Evolutionary conservation across 495 filamentous ascomycete genomes (phyloP).

Genomic region (Hyaloscypha variabilis): DNA sequence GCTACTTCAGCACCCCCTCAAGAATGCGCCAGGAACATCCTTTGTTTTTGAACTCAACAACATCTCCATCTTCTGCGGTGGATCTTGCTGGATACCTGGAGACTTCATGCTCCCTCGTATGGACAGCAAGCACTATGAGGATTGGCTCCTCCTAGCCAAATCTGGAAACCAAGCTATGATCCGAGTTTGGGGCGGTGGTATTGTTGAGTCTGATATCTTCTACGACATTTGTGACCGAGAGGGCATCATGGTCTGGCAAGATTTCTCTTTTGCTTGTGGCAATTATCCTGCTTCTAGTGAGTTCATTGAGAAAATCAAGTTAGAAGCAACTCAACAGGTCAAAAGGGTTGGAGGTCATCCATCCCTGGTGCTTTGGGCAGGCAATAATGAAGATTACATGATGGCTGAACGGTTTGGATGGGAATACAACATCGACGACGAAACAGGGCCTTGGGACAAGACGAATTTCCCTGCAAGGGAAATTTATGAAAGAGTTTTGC

Average conservation of each 20-base stretch:
- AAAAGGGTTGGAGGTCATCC: conserved; percentile 76
- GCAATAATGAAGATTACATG: conserved; percentile 90
- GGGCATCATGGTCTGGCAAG: conserved; percentile 78
- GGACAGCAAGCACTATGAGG: conserved; percentile 57
- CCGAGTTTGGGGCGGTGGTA: conserved; percentile 75
- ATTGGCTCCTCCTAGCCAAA: conserved; percentile 63
- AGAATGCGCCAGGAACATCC: conserved; percentile 60
- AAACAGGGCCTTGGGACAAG: conserved; percentile 72
- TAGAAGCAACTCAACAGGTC: conserved; percentile 68
- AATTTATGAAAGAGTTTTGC: conserved; percentile 77
- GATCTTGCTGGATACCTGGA: conserved; percentile 77
- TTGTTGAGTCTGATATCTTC: conserved; percentile 72
- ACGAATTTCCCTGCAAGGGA: conserved; percentile 78
- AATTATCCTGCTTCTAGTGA: conserved; percentile 72
- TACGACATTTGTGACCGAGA: conserved; percentile 75
- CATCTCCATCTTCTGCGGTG: conserved; percentile 69
- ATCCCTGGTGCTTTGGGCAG: conserved; percentile 74
- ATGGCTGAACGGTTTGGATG: conserved; percentile 65
- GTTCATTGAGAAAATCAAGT: conserved; percentile 60
- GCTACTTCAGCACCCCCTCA: conserved; percentile 56
- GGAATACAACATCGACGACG: conserved; percentile 65
- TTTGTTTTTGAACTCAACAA: conserved; percentile 78
- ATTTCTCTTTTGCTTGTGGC: conserved; percentile 82
- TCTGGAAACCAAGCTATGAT: conserved; percentile 69
- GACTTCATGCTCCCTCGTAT: conserved; percentile 64